Evolutionary conservation across 495 filamentous ascomycete genomes (phyloP).

Genomic region (Aspergillus steynii): DNA sequence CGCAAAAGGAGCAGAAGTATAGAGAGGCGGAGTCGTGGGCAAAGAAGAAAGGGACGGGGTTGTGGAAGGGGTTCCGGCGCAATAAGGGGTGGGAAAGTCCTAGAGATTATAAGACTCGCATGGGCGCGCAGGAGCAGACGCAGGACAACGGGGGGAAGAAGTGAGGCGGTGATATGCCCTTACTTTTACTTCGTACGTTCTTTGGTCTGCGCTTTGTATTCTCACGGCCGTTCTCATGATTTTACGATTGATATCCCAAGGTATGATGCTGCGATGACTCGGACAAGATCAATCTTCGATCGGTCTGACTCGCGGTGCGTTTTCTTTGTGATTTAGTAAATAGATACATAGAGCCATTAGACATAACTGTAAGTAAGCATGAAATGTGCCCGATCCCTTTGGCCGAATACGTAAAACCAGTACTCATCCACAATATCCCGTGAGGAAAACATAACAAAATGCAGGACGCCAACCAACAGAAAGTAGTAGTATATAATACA

Average conservation of each 20-base stretch:
- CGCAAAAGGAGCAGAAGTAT: slow-evolving; percentile 62
- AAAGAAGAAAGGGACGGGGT: slow-evolving; percentile 64
- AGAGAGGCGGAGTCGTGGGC: slow-evolving; percentile 70
- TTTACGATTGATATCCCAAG: slow-evolving; percentile 11
- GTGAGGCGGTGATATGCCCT: slow-evolving; percentile 7
- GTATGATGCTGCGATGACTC: not conserved
- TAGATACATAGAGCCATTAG: not conserved
- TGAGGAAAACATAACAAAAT: slow-evolving; percentile 1
- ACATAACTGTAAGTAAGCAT: not conserved
- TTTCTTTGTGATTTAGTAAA: not conserved
- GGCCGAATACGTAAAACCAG: not conserved
- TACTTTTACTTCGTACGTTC: not conserved
- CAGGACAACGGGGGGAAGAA: slow-evolving; percentile 45
- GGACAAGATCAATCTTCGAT: not conserved
- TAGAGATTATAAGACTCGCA: slow-evolving; percentile 79
- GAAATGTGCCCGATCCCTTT: not conserved
- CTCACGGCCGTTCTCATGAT: slow-evolving; percentile 11
- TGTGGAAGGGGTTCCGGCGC: slow-evolving; percentile 67
- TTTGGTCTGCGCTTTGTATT: not conserved
- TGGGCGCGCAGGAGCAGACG: slow-evolving; percentile 39
- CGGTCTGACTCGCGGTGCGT: not conserved
- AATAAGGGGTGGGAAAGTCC: slow-evolving; percentile 66
- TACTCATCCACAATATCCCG: slow-evolving; percentile 2
- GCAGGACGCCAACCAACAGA: slow-evolving; percentile 12
- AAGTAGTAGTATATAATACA: slow-evolving; percentile 16